A percentile compares a stretch with the other conserved stretches of the same genome.
These are phyloP conservation scores for Ustilago trichophora DNA, from an alignment of 1,284 basidiomycete genomes.

Conservation along the genomic window DNA sequence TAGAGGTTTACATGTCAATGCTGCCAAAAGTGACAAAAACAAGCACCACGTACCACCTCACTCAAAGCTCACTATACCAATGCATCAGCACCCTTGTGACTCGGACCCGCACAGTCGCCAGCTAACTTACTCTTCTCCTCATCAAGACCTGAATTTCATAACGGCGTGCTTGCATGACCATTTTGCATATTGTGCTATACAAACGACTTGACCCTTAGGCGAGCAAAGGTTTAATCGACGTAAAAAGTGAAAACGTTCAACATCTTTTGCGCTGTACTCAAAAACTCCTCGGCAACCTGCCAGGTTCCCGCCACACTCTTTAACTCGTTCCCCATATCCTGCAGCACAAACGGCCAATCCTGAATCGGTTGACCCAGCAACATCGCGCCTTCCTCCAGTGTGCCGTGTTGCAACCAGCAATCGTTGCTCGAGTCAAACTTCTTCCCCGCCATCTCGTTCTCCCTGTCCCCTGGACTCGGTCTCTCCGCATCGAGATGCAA, in stretches of 20 bases:
- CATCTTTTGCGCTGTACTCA: constrained; percentile 29
- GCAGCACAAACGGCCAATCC: constrained; percentile 45
- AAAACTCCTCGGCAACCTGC: constrained; percentile 38
- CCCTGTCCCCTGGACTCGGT: constrained; percentile 3
- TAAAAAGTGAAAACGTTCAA: constrained; percentile 35
- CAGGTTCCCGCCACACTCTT: constrained; percentile 28
- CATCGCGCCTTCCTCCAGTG: constrained; percentile 30
- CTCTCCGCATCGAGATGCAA: constrained; percentile 33
- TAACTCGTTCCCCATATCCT: constrained; percentile 43
- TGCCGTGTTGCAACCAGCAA: constrained; percentile 44
- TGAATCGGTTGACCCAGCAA: constrained; percentile 36
- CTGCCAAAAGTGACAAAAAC: too few relatives aligned
- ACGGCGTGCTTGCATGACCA: too few relatives aligned
- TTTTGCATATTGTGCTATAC: too few relatives aligned
- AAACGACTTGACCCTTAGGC: too few relatives aligned
- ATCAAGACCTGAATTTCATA: too few relatives aligned
- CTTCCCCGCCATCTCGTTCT: not conserved
- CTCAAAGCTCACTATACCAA: too few relatives aligned
- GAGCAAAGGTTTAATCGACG: constrained; percentile 28
- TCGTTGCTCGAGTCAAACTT: constrained; percentile 18
- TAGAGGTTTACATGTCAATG: too few relatives aligned
- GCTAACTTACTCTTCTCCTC: too few relatives aligned
- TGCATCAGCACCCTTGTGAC: too few relatives aligned
- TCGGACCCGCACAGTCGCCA: too few relatives aligned
- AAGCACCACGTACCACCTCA: too few relatives aligned